Base-by-base conservation (phyloP, 2,329 filamentous ascomycete genomes). In the Pseudogymnoascus sp. region DNA sequence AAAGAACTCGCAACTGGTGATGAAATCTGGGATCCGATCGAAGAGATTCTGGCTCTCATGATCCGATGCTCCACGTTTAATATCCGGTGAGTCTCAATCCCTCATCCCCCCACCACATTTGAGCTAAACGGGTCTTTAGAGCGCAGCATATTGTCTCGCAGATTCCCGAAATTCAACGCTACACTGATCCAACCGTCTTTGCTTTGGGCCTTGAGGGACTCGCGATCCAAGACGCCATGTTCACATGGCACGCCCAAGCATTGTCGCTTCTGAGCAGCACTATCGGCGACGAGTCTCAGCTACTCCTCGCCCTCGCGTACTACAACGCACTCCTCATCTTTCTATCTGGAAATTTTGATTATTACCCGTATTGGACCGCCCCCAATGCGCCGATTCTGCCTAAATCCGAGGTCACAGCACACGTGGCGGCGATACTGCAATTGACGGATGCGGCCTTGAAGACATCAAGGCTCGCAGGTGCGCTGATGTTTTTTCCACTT, bases 331-430 rank as follows among this genome's bases (percentile, higher is more conserved):
- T 63, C 10, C 62, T 63, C 1, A 68, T 70, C 8, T 70, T 60
- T 39, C 65, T 69, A n/a, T 68, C 66, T 7, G 67, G 68, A 0
- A 62, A 65, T 8, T 69, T 67, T 17, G 65, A 68, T 21, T 69
- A 68, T 39, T 61, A 48, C 5, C 21, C 51, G 2, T 61, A 67
- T n/a, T 67, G 64, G 51, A 48, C 64, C 15, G 7, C 15, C 5
- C 39, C 63, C 0, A 12, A 59, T 4, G 42, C 61, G 29, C 63
- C 66, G 8, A 59, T 15, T 21, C 36, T 68, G 1, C 21, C 59
- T 6, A 10, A 17, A 5, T 4, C 7, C 2, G 21, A 29, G 9
- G 63, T 68, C 12, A 63, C 65, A 31, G 25, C 42, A 7, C 65
- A 68, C 33, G 63, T 67, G n/a, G 15, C 2, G n/a, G 41, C 15